Evolutionary conservation across 768 basidiomycete genomes (phyloP), one percentile per base, ranked within the genome.

Genomic region (Hortiboletus campestris): DNA sequence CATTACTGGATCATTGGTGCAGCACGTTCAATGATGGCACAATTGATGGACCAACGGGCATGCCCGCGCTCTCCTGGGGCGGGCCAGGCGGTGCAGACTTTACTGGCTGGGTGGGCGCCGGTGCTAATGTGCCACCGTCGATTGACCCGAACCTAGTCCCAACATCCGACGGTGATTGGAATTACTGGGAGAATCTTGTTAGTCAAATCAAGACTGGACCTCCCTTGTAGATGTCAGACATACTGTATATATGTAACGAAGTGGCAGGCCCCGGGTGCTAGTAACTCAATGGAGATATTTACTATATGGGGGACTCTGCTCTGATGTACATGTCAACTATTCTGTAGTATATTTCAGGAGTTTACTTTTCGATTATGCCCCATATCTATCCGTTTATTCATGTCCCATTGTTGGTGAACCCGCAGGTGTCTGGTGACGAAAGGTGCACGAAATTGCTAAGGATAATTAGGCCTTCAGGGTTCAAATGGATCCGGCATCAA

Each of bases 1-100:
- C 82, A 12, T 68, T 94, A 52, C 75, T 94, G 45, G 90, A 94
- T 68, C 87, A 91, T 58, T 93, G 91, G 91, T 88, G 84, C 65
- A 86, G 85, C 58, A 84, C 85, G n/a, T 82, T 91, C 60, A 88
- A 83, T 64, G 87, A 85, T 55, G 80, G 84, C 12, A 78, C 80
- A 2, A 62, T 83, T 2, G 84, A 87, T 60, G 74, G 78, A 20
- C 67, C 77, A 3, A 74, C 75, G 20, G 76, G 78, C 29, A 76
- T 75, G 47, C 75, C 74, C 40, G 70, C 75, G 6, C 64, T 84
- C 58, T 79, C 84, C 9, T 88, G 86, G 87, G 80, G 80, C 20
- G 82, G 83, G 14, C 77, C 81, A 8, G 80, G 80, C 14, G 74
- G 78, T 46, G 75, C 76, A 32, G 86, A 88, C 61, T 77, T 83